Conservation (phyloP, 1,139 yeast species). For the Zygoascus hellenicus region DNA sequence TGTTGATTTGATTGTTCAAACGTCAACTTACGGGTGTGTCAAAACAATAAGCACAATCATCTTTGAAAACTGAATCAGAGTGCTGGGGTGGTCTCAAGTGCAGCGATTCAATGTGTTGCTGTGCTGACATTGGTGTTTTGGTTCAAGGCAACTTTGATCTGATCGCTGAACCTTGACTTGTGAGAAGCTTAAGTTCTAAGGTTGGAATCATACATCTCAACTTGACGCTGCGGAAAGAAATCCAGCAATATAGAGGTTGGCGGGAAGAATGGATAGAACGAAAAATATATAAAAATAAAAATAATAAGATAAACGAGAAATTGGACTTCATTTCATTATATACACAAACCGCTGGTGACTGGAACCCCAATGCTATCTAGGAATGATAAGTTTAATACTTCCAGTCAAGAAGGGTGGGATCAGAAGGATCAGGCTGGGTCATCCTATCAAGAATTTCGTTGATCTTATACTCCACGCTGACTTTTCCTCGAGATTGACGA, state of each 20-base stretch:
- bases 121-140: conserved; percentile 2
- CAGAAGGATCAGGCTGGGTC: conserved; percentile 54
- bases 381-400: conserved; percentile 25
- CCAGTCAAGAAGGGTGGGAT: conserved; percentile 60
- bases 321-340: background rate
- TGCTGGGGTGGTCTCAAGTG: conserved; percentile 21
- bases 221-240: too few relatives aligned
- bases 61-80: conserved; percentile 51
- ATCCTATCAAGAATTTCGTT: conserved; percentile 52
- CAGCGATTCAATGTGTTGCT: conserved; percentile 18
- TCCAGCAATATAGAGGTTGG: too few relatives aligned
- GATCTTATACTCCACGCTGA: conserved; percentile 59
- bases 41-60: conserved; percentile 78
- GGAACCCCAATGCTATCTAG: background rate
- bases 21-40: conserved; percentile 47
- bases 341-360: background rate
- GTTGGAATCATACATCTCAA: too few relatives aligned
- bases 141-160: too few relatives aligned
- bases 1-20: background rate
- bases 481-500: conserved; percentile 45
- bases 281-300: background rate
- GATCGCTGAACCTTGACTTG: too few relatives aligned
- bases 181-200: too few relatives aligned
- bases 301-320: background rate
- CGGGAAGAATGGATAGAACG: too few relatives aligned